Percentiles rank a stretch among this genome's conserved stretches.
Conservation (phyloP, 2,329 filamentous ascomycete species). For the Neospermospora avenae region DNA sequence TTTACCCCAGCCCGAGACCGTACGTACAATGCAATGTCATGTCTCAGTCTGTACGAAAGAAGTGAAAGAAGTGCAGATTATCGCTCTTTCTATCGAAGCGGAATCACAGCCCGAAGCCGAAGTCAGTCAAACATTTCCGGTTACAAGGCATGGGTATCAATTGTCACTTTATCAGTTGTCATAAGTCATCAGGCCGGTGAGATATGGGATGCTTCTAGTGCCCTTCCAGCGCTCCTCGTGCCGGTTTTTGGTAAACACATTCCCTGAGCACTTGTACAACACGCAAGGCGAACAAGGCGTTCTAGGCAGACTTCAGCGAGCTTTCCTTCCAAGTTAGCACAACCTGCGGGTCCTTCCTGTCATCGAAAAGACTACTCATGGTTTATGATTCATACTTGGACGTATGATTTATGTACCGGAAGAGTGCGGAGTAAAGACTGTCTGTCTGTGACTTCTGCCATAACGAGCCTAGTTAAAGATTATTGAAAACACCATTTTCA, state of each 20-base stretch:
- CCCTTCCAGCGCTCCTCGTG: not conserved
- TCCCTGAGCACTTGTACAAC: not conserved
- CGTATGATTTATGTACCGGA: too few species aligned
- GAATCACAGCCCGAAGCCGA: not conserved
- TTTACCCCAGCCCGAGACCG: not conserved
- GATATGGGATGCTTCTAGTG: not conserved
- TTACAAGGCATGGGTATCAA: not conserved
- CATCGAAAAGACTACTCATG: too few species aligned
- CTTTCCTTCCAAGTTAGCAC: not conserved
- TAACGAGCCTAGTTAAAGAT: too few species aligned
- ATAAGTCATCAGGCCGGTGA: too few species aligned
- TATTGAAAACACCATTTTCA: too few species aligned
- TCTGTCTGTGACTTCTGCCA: too few species aligned
- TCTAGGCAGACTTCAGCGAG: not conserved
- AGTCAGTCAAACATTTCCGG: not conserved
- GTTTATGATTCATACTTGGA: too few species aligned
- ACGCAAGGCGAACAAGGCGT: not conserved
- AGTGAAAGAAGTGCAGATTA: not conserved
- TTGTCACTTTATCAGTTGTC: too few species aligned
- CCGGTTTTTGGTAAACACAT: not conserved
- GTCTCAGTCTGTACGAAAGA: not conserved
- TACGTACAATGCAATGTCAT: not conserved
- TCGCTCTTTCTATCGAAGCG: not conserved
- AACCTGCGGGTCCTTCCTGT: not conserved
- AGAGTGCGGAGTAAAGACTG: too few species aligned